Conservation (phyloP, 2,329 filamentous ascomycete species). For the Cladophialophora carrionii region DNA sequence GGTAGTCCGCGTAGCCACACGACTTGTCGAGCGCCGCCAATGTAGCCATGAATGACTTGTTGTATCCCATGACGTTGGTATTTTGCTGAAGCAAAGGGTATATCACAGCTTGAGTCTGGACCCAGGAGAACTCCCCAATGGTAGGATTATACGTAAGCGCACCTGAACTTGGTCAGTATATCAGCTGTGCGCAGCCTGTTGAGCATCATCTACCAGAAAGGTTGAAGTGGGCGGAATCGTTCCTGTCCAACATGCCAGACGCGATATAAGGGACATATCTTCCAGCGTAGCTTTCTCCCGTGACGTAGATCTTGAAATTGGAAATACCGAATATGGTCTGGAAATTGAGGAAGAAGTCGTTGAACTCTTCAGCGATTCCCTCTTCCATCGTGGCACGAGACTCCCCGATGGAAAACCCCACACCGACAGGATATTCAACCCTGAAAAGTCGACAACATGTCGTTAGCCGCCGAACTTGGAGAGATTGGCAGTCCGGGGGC, state of each 20-base stretch:
- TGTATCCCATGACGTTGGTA: slow-evolving; percentile 33
- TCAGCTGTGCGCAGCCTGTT: background rate
- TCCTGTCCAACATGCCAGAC: slow-evolving; percentile 36
- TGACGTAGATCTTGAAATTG: slow-evolving; percentile 57
- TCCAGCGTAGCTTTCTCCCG: slow-evolving; percentile 59
- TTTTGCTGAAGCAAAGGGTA: slow-evolving; percentile 27
- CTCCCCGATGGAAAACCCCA: slow-evolving; percentile 31
- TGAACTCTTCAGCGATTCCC: slow-evolving; percentile 53
- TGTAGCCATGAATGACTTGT: slow-evolving; percentile 25
- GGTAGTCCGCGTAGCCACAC: slow-evolving; percentile 31
- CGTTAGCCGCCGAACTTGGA: background rate
- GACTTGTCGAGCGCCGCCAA: slow-evolving; percentile 24
- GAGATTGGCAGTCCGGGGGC: background rate
- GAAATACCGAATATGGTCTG: slow-evolving; percentile 45
- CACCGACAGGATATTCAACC: slow-evolving; percentile 35
- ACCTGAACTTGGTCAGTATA: background rate
- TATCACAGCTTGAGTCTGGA: slow-evolving; percentile 12
- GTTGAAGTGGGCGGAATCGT: slow-evolving; percentile 56
- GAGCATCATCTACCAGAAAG: slow-evolving; percentile 48
- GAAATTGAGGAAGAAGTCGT: slow-evolving; percentile 60
- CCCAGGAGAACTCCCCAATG: slow-evolving; percentile 26
- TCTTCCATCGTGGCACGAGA: slow-evolving; percentile 54
- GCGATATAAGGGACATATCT: slow-evolving; percentile 58
- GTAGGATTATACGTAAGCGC: slow-evolving; percentile 31
- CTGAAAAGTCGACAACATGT: background rate